Base-by-base conservation (phyloP, 495 filamentous ascomycete genomes). In the Aspergillus baeticus region DNA sequence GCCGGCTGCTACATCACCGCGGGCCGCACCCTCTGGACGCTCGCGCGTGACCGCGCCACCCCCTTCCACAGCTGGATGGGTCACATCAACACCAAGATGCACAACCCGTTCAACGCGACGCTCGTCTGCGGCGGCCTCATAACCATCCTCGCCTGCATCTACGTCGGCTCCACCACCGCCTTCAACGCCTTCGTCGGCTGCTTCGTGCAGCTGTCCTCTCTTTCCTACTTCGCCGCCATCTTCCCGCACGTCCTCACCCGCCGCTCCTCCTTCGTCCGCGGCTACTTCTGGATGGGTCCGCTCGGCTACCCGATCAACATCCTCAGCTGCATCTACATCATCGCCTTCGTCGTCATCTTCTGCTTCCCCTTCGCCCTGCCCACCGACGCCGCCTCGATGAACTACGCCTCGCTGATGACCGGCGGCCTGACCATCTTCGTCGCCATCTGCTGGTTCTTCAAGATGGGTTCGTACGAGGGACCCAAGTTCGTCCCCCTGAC, bases 1-100 rank as follows among this genome's bases (percentile, higher is more conserved):
- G 72, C 89, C 45, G 90, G 88, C 13, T 87, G 84, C 33, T 84
- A 87, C 35, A 75, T 92, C 52, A 92, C 89, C 21, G 83, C 84
- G 44, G 86, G 89, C n/a, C 84, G 91, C n/a, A 87, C 85, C n/a
- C 84, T 88, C 60, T 96, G 90, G 90, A 85, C 89, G 2, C 79
- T 96, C 11, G 83, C 88, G 33, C 84, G 91, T 33, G 91, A 96
- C 67, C 78, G 84, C 14, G 78, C 77, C 11, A 79, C 76, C 5
- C 78, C 77, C 0, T 81, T 76, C 65, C 51, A 66, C 10, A 54
- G 57, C 10, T 75, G 69, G 64, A 61, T 77, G 14, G 65, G 72
- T 15, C 68, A 54, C 13, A 71, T 81, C 67, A 68, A 69, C 59
- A 54, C 60, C 23, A 73, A 48, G 1, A 77, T 83, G 31, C 79